These are phyloP conservation scores for Carex myosuroides DNA, from an alignment of 176 grass and related monocot species.

Conservation along the genomic window DNA sequence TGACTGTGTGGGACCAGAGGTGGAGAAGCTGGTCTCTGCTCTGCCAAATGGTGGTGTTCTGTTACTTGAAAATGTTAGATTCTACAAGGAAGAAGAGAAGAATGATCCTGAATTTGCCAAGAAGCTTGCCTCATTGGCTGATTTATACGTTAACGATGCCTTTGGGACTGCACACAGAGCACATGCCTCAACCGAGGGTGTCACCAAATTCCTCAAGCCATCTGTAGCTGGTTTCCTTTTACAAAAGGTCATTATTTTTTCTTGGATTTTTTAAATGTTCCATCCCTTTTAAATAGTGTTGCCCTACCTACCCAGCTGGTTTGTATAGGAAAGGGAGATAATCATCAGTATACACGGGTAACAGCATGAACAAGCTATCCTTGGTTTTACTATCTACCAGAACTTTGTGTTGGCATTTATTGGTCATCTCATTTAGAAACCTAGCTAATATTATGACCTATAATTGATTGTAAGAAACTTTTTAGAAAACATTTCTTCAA, in stretches of 20 bases:
- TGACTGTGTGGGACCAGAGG: slow-evolving; percentile 41
- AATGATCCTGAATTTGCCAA: slow-evolving; percentile 46
- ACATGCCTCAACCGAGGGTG: slow-evolving; percentile 44
- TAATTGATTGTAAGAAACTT: background rate
- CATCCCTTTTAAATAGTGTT: background rate
- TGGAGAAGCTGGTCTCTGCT: slow-evolving; percentile 34
- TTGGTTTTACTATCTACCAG: background rate
- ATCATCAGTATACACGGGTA: background rate
- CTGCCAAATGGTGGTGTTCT: slow-evolving; percentile 39
- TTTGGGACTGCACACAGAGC: slow-evolving; percentile 47
- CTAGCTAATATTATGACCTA: background rate
- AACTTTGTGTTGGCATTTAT: background rate
- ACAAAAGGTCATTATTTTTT: slow-evolving; percentile 28
- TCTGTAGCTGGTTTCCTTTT: slow-evolving; percentile 42
- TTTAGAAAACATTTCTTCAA: background rate
- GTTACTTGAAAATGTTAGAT: slow-evolving; percentile 43
- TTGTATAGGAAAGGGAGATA: background rate
- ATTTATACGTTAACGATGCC: slow-evolving; percentile 46
- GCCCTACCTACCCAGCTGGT: background rate
- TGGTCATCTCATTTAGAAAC: background rate
- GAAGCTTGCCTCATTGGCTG: slow-evolving; percentile 40
- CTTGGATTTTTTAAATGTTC: slow-evolving; percentile 5
- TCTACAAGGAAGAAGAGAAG: slow-evolving; percentile 52
- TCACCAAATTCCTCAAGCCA: slow-evolving; percentile 39
- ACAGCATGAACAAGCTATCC: background rate